Evolutionary conservation across 2,329 filamentous ascomycete genomes (phyloP).

Genomic region (Penicillium verrucosum): DNA sequence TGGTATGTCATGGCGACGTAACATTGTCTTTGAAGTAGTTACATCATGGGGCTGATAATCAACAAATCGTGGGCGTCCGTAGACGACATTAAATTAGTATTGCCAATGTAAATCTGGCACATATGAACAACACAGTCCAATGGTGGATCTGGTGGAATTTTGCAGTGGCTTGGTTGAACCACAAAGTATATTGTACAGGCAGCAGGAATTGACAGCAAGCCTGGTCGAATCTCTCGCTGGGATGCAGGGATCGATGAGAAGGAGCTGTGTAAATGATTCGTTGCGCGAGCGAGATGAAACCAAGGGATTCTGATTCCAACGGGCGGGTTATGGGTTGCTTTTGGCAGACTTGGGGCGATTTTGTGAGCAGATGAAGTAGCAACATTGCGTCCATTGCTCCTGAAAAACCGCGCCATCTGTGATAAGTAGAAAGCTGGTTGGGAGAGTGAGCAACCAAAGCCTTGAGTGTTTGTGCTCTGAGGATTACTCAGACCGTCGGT

Average conservation of each 20-base stretch:
- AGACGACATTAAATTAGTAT: not conserved
- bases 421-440: not conserved
- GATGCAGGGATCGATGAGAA: not conserved
- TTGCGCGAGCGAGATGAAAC: not conserved
- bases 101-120: not conserved
- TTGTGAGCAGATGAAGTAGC: not conserved
- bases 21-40: not conserved
- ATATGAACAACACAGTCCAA: not conserved
- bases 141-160: not conserved
- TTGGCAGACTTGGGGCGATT: too few species aligned
- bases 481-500: not conserved
- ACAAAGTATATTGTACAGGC: not conserved
- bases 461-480: too few species aligned
- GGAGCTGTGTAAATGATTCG: not conserved
- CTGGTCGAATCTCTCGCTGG: not conserved
- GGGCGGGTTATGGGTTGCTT: not conserved
- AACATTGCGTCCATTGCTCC: too few species aligned
- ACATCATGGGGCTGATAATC: constrained; percentile 4
- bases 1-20: constrained; percentile 2
- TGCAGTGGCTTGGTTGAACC: not conserved
- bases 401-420: too few species aligned
- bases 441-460: not conserved
- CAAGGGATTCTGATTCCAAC: not conserved
- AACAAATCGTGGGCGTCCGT: not conserved
- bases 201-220: not conserved